These are phyloP conservation scores for Hypholoma fasciculare DNA, from an alignment of 768 basidiomycete genomes.

Conservation along the genomic window DNA sequence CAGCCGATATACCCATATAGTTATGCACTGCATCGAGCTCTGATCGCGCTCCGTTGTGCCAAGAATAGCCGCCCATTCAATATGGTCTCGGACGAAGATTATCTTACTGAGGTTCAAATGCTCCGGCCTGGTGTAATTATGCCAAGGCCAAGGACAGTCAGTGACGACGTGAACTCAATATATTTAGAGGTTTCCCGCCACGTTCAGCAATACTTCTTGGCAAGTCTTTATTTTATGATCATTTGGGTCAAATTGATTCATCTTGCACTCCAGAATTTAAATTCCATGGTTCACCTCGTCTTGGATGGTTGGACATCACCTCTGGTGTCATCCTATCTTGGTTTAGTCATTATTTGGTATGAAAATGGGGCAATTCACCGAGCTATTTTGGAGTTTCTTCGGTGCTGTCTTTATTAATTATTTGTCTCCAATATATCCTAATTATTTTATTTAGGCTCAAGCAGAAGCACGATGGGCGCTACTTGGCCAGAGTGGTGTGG, in stretches of 20 bases:
- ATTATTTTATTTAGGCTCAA: constrained; percentile 19
- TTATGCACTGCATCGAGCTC: constrained; percentile 15
- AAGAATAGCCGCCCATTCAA: constrained; percentile 24
- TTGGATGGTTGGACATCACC: constrained; percentile 37
- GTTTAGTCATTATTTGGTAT: constrained; percentile 30
- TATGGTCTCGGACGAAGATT: constrained; percentile 26
- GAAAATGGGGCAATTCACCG: constrained; percentile 25
- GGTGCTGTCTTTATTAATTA: constrained; percentile 12
- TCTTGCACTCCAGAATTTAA: constrained; percentile 4
- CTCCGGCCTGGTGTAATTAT: constrained; percentile 26
- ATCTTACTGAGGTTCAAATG: constrained; percentile 26
- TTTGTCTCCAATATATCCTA: too few species aligned
- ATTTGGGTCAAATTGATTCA: too few species aligned
- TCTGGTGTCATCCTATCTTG: constrained; percentile 26
- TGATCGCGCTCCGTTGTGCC: constrained; percentile 26
- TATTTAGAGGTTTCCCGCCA: constrained; percentile 17
- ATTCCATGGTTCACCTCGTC: constrained; percentile 25
- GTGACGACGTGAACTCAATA: constrained; percentile 18
- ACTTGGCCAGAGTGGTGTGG: constrained; percentile 24
- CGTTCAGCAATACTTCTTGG: constrained; percentile 15
- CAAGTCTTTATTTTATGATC: too few species aligned
- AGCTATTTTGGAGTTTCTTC: constrained; percentile 32
- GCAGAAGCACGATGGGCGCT: constrained; percentile 24
- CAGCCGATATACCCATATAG: background rate
- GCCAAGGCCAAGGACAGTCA: constrained; percentile 24